Conservation (phyloP, 495 filamentous ascomycete genomes). For the Penicillium bialowiezense region DNA sequence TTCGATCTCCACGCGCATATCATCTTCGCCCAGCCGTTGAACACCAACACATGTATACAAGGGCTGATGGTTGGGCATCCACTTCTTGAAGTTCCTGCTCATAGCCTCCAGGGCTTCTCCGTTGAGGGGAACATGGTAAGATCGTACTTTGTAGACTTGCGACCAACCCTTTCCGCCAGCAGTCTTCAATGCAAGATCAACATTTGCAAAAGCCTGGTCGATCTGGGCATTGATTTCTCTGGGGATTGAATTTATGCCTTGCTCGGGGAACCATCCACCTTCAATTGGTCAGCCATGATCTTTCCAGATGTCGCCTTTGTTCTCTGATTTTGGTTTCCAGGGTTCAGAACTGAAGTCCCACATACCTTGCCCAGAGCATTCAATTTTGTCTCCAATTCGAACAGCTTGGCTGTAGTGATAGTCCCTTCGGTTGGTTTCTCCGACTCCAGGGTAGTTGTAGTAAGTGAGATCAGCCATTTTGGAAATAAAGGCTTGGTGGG, state of each 20-base stretch:
- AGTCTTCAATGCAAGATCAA: slow-evolving; percentile 43
- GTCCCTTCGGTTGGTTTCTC: too few relatives aligned
- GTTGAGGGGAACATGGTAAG: slow-evolving; percentile 45
- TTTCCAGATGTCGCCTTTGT: too few relatives aligned
- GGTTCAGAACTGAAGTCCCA: too few relatives aligned
- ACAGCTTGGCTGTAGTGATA: too few relatives aligned
- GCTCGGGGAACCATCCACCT: too few relatives aligned
- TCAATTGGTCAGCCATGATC: too few relatives aligned
- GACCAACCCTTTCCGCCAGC: slow-evolving; percentile 58
- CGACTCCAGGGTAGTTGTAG: too few relatives aligned
- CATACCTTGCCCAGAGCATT: too few relatives aligned
- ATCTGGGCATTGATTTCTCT: slow-evolving; percentile 46
- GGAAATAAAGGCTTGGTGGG: too few relatives aligned
- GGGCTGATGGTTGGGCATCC: slow-evolving; percentile 48
- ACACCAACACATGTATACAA: slow-evolving; percentile 52
- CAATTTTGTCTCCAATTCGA: too few relatives aligned
- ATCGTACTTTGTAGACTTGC: slow-evolving; percentile 51
- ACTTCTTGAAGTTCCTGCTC: slow-evolving; percentile 46
- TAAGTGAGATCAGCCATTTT: too few relatives aligned
- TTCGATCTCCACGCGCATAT: slow-evolving; percentile 58
- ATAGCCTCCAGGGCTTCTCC: slow-evolving; percentile 38
- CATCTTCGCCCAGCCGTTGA: slow-evolving; percentile 35
- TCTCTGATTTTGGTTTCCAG: too few relatives aligned
- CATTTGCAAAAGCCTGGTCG: slow-evolving; percentile 53
- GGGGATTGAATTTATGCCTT: slow-evolving; percentile 13